A percentile compares a stretch with the other conserved stretches of the same genome.
phyloP scores from a whole-genome alignment of 345 rosid genomes.

The Murraya paniculata region DNA sequence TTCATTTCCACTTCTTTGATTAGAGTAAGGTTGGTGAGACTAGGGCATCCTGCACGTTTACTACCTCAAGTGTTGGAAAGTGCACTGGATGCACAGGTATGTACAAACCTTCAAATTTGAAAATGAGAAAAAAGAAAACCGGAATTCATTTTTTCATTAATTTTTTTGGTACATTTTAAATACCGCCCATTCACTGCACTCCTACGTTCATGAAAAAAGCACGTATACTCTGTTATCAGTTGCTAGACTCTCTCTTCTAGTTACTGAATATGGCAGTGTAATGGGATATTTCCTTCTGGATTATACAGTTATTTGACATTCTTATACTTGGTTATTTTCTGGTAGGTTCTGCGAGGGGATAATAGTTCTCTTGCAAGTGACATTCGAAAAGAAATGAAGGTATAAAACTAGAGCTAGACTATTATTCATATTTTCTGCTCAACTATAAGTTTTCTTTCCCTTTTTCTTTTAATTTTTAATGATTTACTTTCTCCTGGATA shows the following conservation, averaged over 20 bases:
- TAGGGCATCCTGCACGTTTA: constrained; percentile 96
- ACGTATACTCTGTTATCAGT: neutral
- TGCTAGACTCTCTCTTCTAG: neutral
- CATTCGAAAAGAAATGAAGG: constrained; percentile 95
- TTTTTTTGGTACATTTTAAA: neutral
- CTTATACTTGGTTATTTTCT: constrained; percentile 22
- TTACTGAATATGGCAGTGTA: constrained; percentile 5
- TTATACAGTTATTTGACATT: neutral
- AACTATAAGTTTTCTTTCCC: neutral
- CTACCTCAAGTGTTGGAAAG: constrained; percentile 90
- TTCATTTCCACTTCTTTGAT: constrained; percentile 5
- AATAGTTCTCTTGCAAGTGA: constrained; percentile 88
- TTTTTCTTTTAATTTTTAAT: neutral
- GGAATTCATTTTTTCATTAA: constrained; percentile 6
- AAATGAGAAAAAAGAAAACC: neutral
- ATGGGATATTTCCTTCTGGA: constrained; percentile 5
- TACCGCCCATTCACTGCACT: neutral
- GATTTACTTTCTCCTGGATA: neutral
- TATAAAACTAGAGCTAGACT: constrained; percentile 16
- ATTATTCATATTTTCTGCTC: neutral
- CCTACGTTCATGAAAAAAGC: neutral
- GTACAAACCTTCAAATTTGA: neutral
- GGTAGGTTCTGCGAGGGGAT: constrained; percentile 78
- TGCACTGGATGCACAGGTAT: constrained; percentile 91
- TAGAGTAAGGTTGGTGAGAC: constrained; percentile 83